A percentile compares a stretch with the other conserved stretches of the same genome.
Evolutionary conservation across 805 yeast genomes (phyloP).

Genomic region (Nakazawaea wickerhamii): DNA sequence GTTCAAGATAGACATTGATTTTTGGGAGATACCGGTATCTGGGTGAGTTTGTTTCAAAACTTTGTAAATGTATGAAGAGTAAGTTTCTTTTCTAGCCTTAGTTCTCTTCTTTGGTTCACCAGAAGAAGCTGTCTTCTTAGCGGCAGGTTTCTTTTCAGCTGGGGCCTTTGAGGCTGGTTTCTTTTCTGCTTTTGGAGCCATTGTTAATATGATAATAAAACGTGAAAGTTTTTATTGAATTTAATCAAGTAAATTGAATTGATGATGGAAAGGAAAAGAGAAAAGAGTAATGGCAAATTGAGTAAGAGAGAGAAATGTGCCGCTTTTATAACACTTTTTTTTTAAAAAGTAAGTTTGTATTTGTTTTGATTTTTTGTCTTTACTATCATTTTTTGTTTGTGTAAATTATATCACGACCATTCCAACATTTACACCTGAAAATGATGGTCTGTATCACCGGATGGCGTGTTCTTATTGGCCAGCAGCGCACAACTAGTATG

Average conservation of each 20-base stretch:
- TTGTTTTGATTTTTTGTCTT: conserved; percentile 1
- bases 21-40: conserved; percentile 98
- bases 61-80: conserved; percentile 97
- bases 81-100: conserved; percentile 96
- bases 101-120: conserved; percentile 85
- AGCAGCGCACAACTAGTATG: neutral
- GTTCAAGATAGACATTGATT: conserved; percentile 98
- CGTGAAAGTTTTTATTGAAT: conserved; percentile 8
- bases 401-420: conserved; percentile 5
- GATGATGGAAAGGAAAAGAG: conserved; percentile 12
- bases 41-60: conserved; percentile 99
- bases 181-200: conserved; percentile 63
- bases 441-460: neutral
- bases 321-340: conserved; percentile 1
- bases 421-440: neutral
- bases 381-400: neutral
- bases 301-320: neutral
- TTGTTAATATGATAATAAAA: conserved; percentile 24
- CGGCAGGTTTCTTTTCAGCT: conserved; percentile 93
- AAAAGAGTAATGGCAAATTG: neutral
- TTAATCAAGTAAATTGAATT: conserved; percentile 11
- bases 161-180: conserved; percentile 93
- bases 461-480: neutral
- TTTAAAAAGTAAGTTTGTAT: neutral
- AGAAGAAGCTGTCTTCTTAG: conserved; percentile 83